Percentiles rank a stretch among this genome's conserved stretches.
Evolutionary conservation across 1,139 yeast genomes (phyloP).

Genomic region (Saccharomycopsis hybrid): DNA sequence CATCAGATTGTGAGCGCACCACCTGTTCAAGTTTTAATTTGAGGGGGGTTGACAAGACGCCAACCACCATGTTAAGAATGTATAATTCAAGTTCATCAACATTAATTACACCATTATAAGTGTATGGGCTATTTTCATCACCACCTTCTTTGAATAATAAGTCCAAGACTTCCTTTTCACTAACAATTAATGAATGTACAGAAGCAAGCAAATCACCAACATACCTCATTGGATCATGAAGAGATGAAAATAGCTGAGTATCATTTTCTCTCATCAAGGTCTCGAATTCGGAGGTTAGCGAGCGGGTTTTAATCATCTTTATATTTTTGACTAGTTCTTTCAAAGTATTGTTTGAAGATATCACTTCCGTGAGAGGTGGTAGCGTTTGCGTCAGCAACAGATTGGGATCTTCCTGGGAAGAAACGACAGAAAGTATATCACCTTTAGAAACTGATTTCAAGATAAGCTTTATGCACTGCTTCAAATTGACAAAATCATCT

Average conservation of each 20-base stretch:
- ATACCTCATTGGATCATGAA: conserved; percentile 77
- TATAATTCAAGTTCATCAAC: conserved; percentile 24
- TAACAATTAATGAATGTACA: conserved; percentile 81
- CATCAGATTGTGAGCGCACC: conserved; percentile 56
- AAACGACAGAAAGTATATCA: background rate
- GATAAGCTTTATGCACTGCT: conserved; percentile 30
- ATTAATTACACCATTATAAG: conserved; percentile 13
- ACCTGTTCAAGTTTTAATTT: conserved; percentile 58
- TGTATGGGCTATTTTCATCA: conserved; percentile 31
- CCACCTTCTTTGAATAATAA: conserved; percentile 47
- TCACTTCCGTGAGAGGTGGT: background rate
- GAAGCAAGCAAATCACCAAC: conserved; percentile 87
- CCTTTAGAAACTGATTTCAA: conserved; percentile 3
- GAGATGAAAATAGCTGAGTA: conserved; percentile 56
- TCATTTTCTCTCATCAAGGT: conserved; percentile 23
- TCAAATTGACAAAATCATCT: conserved; percentile 31
- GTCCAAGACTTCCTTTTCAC: conserved; percentile 73
- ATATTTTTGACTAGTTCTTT: conserved; percentile 50
- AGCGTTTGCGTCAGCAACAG: too few species aligned
- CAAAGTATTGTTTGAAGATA: conserved; percentile 30
- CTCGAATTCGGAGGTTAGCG: conserved; percentile 49
- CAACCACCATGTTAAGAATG: conserved; percentile 40
- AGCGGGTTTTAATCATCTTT: conserved; percentile 51
- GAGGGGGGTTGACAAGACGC: conserved; percentile 44
- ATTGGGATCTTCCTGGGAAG: too few species aligned